Evolutionary conservation across 495 filamentous ascomycete species (phyloP), one percentile per base, ranked within the genome.

Genomic region (Talaromyces nanjingensis): DNA sequence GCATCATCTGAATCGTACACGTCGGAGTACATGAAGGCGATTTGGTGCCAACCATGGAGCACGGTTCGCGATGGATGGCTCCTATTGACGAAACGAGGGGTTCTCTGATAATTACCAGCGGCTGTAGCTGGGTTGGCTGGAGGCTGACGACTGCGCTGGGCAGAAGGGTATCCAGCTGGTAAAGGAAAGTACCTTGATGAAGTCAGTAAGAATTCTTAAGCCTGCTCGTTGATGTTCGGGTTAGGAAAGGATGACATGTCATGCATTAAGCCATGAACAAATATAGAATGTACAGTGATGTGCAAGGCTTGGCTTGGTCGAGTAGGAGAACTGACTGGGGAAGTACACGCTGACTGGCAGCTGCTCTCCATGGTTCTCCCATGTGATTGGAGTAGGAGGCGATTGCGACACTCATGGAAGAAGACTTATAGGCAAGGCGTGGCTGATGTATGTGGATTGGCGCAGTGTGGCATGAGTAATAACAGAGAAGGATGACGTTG

Each of bases 1-100:
- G 66, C 75, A 65, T 81, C 78, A 65, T 81, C 76, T 65, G 74
- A 71, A 69, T 82, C 79, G 71, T 80, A 81, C 64, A 70, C 72
- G 60, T 75, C 72, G 31, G 65, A 54, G 60, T 67, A 74, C 74
- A 81, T 81, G 68, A 69, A 72, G 71, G 68, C 73, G 68, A 66
- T 37, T 42, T 25, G 18, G 22, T 27, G 59, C 39, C 22, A 42
- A 60, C 39, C 34, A 47, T 60, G 59, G 33, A 60, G 22, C 33
- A 55, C 52, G 6, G 18, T 29, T 25, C 60, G 47, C 56, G 56
- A 34, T 14, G 29, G 14, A 59, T 59, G 56, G 31, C 24, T 37
- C 16, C 56, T 37, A 56, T 11, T 14, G 27, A 20, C 18, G 18
- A 20, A 25, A 37, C 14, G 56, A 59, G 16, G n/a, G 27, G 16